A percentile compares a stretch with the other conserved stretches of the same genome.
These are phyloP conservation scores for Pythium utonaiense DNA, from an alignment of 352 stramenopile genomes.

Conservation along the genomic window DNA sequence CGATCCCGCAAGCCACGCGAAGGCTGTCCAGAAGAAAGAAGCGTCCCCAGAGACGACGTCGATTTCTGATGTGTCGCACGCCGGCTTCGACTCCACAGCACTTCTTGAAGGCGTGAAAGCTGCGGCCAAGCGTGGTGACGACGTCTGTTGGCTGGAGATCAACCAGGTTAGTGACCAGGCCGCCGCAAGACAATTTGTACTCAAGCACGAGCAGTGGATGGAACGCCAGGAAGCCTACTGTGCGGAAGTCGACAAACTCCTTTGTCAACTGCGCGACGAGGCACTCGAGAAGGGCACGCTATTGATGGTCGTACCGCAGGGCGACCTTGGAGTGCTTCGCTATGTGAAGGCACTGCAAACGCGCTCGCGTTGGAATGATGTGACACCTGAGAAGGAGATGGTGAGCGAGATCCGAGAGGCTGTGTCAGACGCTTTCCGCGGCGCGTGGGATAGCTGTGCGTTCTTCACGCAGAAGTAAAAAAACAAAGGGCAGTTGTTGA, in stretches of 20 bases:
- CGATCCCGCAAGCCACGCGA: constrained; percentile 53
- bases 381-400: constrained; percentile 36
- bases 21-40: constrained; percentile 13
- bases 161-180: constrained; percentile 37
- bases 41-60: neutral
- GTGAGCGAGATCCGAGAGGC: constrained; percentile 55
- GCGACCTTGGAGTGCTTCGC: constrained; percentile 60
- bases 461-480: constrained; percentile 67
- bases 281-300: constrained; percentile 49
- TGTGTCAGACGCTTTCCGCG: constrained; percentile 62
- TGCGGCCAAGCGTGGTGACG: constrained; percentile 24
- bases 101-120: constrained; percentile 35
- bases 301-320: constrained; percentile 65
- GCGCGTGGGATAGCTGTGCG: constrained; percentile 67
- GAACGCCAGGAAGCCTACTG: constrained; percentile 47
- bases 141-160: constrained; percentile 77
- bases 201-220: constrained; percentile 67
- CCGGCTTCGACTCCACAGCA: constrained; percentile 18
- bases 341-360: constrained; percentile 75
- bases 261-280: constrained; percentile 38
- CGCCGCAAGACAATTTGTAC: constrained; percentile 55
- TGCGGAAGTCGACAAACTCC: constrained; percentile 40
- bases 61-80: constrained; percentile 14
- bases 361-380: constrained; percentile 73
- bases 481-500: neutral